These are phyloP conservation scores for Begonia fuchsioides DNA, from an alignment of 306 rosid species.

Conservation along the genomic window DNA sequence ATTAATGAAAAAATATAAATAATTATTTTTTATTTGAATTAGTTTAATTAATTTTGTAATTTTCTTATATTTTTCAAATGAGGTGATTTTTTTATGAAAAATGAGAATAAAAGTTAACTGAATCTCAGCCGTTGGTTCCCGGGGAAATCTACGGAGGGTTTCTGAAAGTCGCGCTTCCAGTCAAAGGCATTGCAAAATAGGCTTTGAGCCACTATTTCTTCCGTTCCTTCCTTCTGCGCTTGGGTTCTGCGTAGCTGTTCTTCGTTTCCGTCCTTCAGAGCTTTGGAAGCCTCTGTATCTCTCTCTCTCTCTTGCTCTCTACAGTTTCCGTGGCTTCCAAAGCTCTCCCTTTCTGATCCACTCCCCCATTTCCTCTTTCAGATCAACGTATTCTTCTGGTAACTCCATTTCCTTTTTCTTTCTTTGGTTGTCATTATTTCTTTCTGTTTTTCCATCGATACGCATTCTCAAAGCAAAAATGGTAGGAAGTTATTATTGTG, in stretches of 20 bases:
- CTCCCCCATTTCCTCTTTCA: background rate
- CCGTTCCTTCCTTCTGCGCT: background rate
- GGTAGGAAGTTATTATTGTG: no score
- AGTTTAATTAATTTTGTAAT: no score
- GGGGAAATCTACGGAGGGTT: background rate
- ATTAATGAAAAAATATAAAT: no score
- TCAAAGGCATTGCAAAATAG: background rate
- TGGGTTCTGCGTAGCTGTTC: background rate
- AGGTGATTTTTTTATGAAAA: no score
- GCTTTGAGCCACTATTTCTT: background rate
- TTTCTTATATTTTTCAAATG: no score
- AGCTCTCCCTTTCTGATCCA: no score
- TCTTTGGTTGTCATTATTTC: background rate
- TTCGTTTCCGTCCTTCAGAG: slow-evolving; percentile 1
- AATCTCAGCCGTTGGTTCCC: no score
- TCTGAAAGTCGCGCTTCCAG: background rate
- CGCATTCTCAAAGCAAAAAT: background rate
- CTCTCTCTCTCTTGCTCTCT: background rate
- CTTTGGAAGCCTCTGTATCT: slow-evolving; percentile 1
- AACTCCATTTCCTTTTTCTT: background rate
- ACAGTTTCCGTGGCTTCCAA: no score
- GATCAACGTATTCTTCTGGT: background rate
- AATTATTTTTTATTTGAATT: no score
- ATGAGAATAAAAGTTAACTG: no score
- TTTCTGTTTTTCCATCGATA: background rate